Evolutionary conservation across 805 yeast species (phyloP), one percentile per base, ranked within the genome.

Genomic region (Ogataea henricii): DNA sequence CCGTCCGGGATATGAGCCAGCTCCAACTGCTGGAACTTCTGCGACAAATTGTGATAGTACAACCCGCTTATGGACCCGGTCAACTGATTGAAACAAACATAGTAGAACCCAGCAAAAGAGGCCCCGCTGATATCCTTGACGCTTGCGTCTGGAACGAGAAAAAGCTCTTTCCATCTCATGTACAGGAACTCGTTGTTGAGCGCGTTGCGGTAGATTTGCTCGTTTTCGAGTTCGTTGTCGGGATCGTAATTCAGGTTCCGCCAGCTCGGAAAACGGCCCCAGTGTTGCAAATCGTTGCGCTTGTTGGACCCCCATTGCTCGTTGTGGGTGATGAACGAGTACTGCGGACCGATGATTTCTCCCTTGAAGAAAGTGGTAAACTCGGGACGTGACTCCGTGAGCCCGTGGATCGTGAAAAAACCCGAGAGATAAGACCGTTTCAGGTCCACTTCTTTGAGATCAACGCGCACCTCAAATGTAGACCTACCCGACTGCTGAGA

Each of bases 131-230:
- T 78, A 55, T 76, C 80, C 50, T 73, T 78, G n/a, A 84, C 69
- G 47, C 70, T 67, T 25, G 89, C 82, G 67, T 89, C 96, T 0
- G 96, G 96, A 7, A 87, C 83, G 51, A 91, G 68, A 60, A 89
- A 89, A 59, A 83, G 80, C 66, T 91, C 98, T 68, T 91, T 91
- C 98, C 98, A 91, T 56, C 97, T 76, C 97, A 91, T 91, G 63
- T 82, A 91, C 5, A 91, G 67, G 58, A 70, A 77, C 48, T 82
- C 76, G 52, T 74, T 68, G 40, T 70, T 54, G 3, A 65, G 41
- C 21, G 61, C 54, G 33, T 56, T 54, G 10, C 59, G 30, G 49
- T 68, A 67, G 9, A 60, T 54, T 13, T 56, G 47, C 10, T 46
- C 23, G 46, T 66, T 65, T 18, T 47, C 59, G 2, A 51, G 44